Base-by-base conservation (phyloP, 306 rosid genomes). In the Glycine tomentella region DNA sequence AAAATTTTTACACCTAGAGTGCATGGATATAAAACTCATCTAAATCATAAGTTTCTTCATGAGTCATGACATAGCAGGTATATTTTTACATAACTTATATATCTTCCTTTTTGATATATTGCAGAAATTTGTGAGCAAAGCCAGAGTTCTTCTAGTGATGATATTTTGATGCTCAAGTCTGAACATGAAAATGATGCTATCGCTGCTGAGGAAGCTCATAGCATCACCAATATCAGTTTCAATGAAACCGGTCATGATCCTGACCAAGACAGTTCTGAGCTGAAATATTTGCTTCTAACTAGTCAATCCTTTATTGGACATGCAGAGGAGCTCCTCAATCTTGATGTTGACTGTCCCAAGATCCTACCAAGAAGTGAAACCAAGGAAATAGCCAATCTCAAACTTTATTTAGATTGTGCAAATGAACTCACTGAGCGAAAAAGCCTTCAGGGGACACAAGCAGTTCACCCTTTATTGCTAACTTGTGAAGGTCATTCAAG, bases 361-460 rank as follows among this genome's bases (percentile, higher is more conserved):
- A 77, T 80, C 77, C 71, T 79, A 57, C 89, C 63, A 59, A 64
- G 80, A 59, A 75, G 78, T 79, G 72, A 76, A 77, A 53, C 68
- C 5, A 61, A 76, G 15, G 86, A 36, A 53, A 66, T 74, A 73
- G 75, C 74, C 81, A 61, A 81, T 66, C 48, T 33, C 45, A 86
- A 67, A 67, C 93, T 87, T 69, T 79, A 64, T 62, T 65, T 88
- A 67, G 97, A 93, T 61, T 91, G 93, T 61, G 99, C 98, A 48
- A 84, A 81, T 8, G 98, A 93, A 84, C 85, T 96, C 63, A 36
- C 87, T 0, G 87, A 86, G 84, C 79, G 86, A 14, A 89, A 76
- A 87, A 78, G 90, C 75, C 67, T 74, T 62, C 88, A 49, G 25
- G 86, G 74, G 17, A 73, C 92, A 66, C 91, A 63, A 70, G 79